These are phyloP conservation scores for Pseudogymnoascus sp. DNA, from an alignment of 2,329 filamentous ascomycete genomes.

Conservation along the genomic window DNA sequence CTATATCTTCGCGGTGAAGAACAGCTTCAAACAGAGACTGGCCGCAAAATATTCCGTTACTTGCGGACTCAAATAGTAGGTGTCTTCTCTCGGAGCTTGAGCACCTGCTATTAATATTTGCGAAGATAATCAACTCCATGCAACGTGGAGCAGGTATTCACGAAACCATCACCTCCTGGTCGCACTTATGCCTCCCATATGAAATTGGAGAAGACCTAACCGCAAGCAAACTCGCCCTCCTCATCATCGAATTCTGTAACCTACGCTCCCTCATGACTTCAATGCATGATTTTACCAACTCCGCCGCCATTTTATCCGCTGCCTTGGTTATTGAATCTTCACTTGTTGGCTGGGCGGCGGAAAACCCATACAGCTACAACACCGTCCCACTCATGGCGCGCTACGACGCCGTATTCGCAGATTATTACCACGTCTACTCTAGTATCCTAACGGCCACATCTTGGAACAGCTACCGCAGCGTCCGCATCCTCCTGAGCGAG, in stretches of 20 bases:
- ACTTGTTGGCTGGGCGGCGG: background rate
- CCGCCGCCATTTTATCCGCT: constrained; percentile 14
- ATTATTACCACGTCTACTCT: background rate
- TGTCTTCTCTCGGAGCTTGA: background rate
- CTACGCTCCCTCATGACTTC: constrained; percentile 13
- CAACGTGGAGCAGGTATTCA: background rate
- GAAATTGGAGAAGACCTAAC: background rate
- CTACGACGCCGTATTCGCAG: constrained; percentile 16
- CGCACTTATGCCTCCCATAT: background rate
- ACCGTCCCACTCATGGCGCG: background rate
- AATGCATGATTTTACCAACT: constrained; percentile 20
- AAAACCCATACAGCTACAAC: background rate
- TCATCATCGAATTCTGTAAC: background rate
- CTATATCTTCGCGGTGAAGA: constrained; percentile 41
- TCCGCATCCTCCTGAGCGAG: background rate
- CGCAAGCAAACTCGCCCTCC: background rate
- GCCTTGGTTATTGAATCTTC: constrained; percentile 10
- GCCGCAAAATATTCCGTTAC: constrained; percentile 46
- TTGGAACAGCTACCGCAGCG: background rate
- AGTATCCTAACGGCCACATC: background rate
- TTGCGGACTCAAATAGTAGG: constrained; percentile 27
- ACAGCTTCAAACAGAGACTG: constrained; percentile 39
- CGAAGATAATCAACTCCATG: background rate
- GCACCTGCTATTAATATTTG: background rate
- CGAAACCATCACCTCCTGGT: background rate